phyloP scores from a whole-genome alignment of 148 eudicot genomes.

The Bassia scoparia region DNA sequence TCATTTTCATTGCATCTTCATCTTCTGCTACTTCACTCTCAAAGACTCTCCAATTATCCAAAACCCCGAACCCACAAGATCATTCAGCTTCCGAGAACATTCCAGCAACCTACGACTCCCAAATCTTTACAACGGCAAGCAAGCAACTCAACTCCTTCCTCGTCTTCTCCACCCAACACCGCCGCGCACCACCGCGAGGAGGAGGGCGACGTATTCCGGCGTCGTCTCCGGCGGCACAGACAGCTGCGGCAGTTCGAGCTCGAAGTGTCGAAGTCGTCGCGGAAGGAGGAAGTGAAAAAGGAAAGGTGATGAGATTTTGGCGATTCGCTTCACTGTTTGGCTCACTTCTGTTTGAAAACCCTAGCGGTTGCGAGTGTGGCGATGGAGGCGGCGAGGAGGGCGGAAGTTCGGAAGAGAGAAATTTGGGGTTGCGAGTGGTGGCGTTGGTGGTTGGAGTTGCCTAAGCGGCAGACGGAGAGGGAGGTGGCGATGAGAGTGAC shows the following conservation, averaged over 20 bases:
- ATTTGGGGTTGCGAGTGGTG: slow-evolving; percentile 27
- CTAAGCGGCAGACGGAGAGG: slow-evolving; percentile 55
- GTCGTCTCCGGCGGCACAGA: slow-evolving; percentile 32
- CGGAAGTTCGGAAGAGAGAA: slow-evolving; percentile 54
- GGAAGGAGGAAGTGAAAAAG: slow-evolving; percentile 55
- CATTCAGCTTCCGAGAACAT: slow-evolving; percentile 29
- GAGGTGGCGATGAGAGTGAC: slow-evolving; percentile 12
- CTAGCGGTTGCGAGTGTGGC: slow-evolving; percentile 56
- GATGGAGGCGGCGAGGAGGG: slow-evolving; percentile 27
- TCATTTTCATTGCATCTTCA: not conserved
- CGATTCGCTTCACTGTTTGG: slow-evolving; percentile 80
- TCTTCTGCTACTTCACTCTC: slow-evolving; percentile 41
- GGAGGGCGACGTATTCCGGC: not conserved
- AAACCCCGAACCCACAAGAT: slow-evolving; percentile 63
- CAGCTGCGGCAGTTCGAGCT: slow-evolving; percentile 61
- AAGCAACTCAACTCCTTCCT: slow-evolving; percentile 42
- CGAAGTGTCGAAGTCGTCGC: slow-evolving; percentile 65
- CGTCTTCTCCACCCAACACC: slow-evolving; percentile 28
- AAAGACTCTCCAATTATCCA: slow-evolving; percentile 79
- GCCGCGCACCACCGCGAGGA: slow-evolving; percentile 26
- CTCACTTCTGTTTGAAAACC: slow-evolving; percentile 81
- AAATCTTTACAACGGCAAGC: slow-evolving; percentile 63
- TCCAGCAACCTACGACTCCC: slow-evolving; percentile 25
- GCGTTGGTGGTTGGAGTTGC: slow-evolving; percentile 43
- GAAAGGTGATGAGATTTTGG: slow-evolving; percentile 55